phyloP scores from a whole-genome alignment of 345 rosid genomes.

The Diplotaxis tenuifolia region DNA sequence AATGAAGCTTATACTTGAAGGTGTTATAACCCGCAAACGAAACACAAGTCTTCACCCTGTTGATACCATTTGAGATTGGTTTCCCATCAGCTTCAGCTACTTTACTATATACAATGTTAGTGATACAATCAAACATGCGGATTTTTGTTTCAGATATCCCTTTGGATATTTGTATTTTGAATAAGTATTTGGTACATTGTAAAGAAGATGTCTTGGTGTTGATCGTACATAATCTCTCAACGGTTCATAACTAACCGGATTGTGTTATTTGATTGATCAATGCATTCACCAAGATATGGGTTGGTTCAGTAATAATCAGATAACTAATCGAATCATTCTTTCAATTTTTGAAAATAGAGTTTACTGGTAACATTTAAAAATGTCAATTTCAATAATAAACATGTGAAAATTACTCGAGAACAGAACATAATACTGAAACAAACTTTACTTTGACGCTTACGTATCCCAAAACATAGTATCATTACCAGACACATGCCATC shows the following conservation, averaged over 20 bases:
- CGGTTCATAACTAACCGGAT: neutral
- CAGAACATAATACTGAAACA: conserved; percentile 15
- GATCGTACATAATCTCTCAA: neutral
- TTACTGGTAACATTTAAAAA: neutral
- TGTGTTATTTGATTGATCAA: neutral
- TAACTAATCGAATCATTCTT: neutral
- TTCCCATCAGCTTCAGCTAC: no score
- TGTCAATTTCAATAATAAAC: neutral
- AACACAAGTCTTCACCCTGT: no score
- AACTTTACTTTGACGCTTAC: conserved; percentile 19
- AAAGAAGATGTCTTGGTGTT: no score
- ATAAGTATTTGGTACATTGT: no score
- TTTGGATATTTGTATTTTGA: no score
- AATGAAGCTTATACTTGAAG: no score
- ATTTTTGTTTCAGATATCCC: no score
- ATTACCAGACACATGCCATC: conserved; percentile 34
- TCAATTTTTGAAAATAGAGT: neutral
- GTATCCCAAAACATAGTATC: conserved; percentile 28
- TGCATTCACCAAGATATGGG: neutral
- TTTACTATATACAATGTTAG: no score
- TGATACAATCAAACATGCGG: no score
- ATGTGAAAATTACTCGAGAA: conserved; percentile 16
- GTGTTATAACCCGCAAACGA: no score
- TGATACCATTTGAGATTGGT: no score
- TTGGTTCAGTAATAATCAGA: neutral